Conservation (phyloP, 768 basidiomycete genomes). For the Serendipita sp. region DNA sequence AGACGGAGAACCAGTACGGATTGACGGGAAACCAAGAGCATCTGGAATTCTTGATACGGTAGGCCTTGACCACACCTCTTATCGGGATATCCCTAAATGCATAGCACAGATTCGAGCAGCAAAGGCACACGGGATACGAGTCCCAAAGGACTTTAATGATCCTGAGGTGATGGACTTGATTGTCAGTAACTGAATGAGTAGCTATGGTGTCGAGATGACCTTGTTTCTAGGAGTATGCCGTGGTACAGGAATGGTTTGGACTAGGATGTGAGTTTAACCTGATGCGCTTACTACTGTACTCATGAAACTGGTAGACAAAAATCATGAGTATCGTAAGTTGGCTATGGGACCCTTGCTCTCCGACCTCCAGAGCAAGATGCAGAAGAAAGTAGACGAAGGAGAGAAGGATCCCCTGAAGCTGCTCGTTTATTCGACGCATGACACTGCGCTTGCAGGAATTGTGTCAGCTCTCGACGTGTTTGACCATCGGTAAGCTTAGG, state of each 20-base stretch:
- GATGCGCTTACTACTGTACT: background rate
- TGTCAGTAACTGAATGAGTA: constrained; percentile 22
- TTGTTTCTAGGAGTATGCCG: constrained; percentile 41
- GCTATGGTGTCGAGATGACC: background rate
- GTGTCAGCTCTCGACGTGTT: constrained; percentile 52
- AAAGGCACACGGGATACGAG: constrained; percentile 48
- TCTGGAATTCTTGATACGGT: constrained; percentile 65
- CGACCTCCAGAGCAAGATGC: constrained; percentile 48
- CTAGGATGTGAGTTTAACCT: constrained; percentile 18
- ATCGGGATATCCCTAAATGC: no score
- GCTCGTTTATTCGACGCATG: constrained; percentile 38
- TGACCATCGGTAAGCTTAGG: constrained; percentile 40
- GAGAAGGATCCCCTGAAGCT: constrained; percentile 39
- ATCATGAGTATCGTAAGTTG: constrained; percentile 54
- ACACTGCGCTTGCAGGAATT: constrained; percentile 50
- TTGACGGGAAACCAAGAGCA: constrained; percentile 60
- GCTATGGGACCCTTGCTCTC: constrained; percentile 62
- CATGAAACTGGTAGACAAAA: constrained; percentile 33
- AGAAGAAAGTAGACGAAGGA: constrained; percentile 32
- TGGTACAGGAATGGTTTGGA: constrained; percentile 66
- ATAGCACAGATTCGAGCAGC: background rate
- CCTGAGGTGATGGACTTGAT: constrained; percentile 39
- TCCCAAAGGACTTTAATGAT: constrained; percentile 60
- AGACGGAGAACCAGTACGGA: constrained; percentile 46
- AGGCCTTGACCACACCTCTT: background rate